A percentile compares a stretch with the other conserved stretches of the same genome.
Evolutionary conservation across 2,329 filamentous ascomycete species (phyloP).

Genomic region (Remersonia thermophila): DNA sequence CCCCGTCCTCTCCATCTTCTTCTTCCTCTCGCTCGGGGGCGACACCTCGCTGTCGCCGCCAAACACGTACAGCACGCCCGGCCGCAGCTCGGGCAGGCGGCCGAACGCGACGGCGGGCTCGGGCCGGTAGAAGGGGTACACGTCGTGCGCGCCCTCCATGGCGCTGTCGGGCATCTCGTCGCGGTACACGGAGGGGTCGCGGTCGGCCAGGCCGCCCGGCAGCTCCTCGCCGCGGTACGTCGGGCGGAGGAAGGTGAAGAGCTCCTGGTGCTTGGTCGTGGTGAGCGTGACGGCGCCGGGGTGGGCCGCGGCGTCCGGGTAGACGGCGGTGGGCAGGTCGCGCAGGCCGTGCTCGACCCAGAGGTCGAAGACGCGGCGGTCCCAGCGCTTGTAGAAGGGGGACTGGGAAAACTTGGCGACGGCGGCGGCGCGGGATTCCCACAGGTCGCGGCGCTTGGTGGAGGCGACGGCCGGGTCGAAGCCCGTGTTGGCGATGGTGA

Average conservation of each 20-base stretch:
- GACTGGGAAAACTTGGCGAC: slow-evolving; percentile 51
- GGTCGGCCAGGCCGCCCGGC: slow-evolving; percentile 23
- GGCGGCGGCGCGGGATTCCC: slow-evolving; percentile 65
- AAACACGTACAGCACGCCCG: slow-evolving; percentile 57
- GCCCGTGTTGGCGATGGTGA: slow-evolving; percentile 38
- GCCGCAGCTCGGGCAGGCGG: slow-evolving; percentile 48
- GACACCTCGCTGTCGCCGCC: slow-evolving; percentile 49
- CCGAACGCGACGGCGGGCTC: slow-evolving; percentile 46
- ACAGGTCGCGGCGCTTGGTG: slow-evolving; percentile 61
- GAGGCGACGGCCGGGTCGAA: slow-evolving; percentile 46
- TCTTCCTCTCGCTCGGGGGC: slow-evolving; percentile 32
- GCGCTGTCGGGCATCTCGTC: slow-evolving; percentile 27
- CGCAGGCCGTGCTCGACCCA: slow-evolving; percentile 67
- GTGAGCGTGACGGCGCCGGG: slow-evolving; percentile 41
- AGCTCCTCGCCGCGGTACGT: slow-evolving; percentile 26
- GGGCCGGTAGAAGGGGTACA: slow-evolving; percentile 53
- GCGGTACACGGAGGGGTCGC: slow-evolving; percentile 18
- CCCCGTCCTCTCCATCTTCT: slow-evolving; percentile 54
- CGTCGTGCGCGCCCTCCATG: slow-evolving; percentile 33
- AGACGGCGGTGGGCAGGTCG: slow-evolving; percentile 52
- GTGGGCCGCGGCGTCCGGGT: slow-evolving; percentile 36
- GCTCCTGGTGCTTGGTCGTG: slow-evolving; percentile 81
- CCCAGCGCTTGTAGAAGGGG: slow-evolving; percentile 74
- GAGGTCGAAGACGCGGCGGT: slow-evolving; percentile 61
- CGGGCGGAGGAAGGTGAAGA: slow-evolving; percentile 62